Percentiles rank a stretch among this genome's conserved stretches.
phyloP scores from a whole-genome alignment of 1,139 yeast species.

The Yamadazyma kanchanaburiensis region DNA sequence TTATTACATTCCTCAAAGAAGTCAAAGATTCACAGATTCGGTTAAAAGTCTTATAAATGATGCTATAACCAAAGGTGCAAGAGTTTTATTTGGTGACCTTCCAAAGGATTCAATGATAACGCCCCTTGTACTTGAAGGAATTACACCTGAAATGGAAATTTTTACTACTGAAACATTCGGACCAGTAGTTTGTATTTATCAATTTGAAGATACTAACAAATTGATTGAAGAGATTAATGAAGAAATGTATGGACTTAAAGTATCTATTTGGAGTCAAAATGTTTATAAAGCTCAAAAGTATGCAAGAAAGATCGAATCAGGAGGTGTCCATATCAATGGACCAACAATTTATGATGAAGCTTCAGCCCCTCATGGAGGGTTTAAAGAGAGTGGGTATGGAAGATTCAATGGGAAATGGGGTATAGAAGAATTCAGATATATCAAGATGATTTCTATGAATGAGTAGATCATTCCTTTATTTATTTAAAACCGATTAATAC shows the following conservation, averaged over 20 bases:
- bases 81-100: conserved; percentile 21
- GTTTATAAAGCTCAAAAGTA: conserved; percentile 32
- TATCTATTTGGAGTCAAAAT: conserved; percentile 54
- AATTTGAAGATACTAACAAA: conserved; percentile 28
- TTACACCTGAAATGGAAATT: conserved; percentile 31
- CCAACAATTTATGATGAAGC: conserved; percentile 49
- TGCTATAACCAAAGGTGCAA: conserved; percentile 44
- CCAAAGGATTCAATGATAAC: conserved; percentile 6
- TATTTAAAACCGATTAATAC: too few relatives aligned
- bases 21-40: conserved; percentile 19
- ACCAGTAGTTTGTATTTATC: conserved; percentile 40
- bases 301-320: conserved; percentile 37
- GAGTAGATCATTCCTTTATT: too few relatives aligned
- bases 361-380: conserved; percentile 55
- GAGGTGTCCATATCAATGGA: conserved; percentile 52
- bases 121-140: conserved; percentile 35
- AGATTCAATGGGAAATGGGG: conserved; percentile 54
- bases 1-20: conserved; percentile 25
- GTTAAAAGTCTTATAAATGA: conserved; percentile 30
- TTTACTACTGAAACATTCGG: conserved; percentile 43
- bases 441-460: conserved; percentile 35
- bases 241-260: conserved; percentile 45
- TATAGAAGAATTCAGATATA: conserved; percentile 36
- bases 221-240: conserved; percentile 28
- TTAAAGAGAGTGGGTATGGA: conserved; percentile 49